Base-by-base conservation (phyloP, 2,329 filamentous ascomycete species). In the Pseudogymnoascus sp. region DNA sequence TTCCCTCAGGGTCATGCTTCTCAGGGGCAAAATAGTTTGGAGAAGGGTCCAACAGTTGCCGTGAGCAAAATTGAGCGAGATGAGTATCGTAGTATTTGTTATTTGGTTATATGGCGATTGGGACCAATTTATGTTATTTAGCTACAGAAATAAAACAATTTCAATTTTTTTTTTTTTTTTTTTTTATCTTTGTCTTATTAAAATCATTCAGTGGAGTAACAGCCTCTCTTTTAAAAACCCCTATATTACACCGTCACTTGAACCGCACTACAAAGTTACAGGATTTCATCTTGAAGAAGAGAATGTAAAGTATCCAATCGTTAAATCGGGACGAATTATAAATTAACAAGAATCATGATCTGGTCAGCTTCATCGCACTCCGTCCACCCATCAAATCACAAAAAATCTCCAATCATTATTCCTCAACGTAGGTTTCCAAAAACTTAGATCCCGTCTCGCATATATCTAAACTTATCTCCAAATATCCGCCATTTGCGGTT, bases 331-430 rank as follows among this genome's bases (percentile, higher is more conserved):
- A 55, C 8, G 49, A 55, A 55, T 55, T 55, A 33, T 33, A 55
- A 55, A 22, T 55, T 33, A 55, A 55, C 49, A 55, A 55, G 33
- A 33, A 55, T 55, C 49, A 55, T 55, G 49, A 55, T 8, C 49
- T 55, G 49, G 28, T 28, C 25, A 19, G 49, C 9, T 55, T n/a
- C 16, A 25, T 12, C 49, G 8, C 49, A 12, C 16, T 33, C 25
- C 25, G 19, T 33, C 33, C 28, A 55, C 16, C 49, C 49, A 33
- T 19, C 6, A 55, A 55, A 52, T 33, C 49, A 55, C 49, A 55
- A 55, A 45, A 55, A 55, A 55, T 33, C 49, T 19, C 49, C 49
- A 33, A 55, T 55, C 49, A 33, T 55, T 33, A 55, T 55, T 55
- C 28, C 49, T 33, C 28, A 55, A 55, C 49, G 23, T 55, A 33